A percentile compares a stretch with the other conserved stretches of the same genome.
phyloP scores from a whole-genome alignment of 192 early-diverging fungal species.

The Coemansia sp. region DNA sequence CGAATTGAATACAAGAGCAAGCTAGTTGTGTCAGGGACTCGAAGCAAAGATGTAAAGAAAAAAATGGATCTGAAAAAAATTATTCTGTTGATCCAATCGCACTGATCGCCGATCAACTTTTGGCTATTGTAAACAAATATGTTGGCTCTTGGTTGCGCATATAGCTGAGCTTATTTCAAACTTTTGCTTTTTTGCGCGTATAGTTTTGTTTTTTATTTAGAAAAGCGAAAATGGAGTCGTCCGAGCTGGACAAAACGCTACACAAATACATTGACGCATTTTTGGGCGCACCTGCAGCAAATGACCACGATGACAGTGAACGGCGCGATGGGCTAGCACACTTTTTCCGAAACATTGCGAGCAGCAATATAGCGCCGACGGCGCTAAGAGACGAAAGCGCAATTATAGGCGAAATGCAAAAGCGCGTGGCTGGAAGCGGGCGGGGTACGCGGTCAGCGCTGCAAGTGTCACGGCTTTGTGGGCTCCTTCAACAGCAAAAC shows the following conservation, averaged over 20 bases:
- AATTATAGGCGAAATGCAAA: conserved; percentile 39
- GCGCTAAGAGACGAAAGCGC: conserved; percentile 18
- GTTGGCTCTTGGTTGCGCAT: background rate
- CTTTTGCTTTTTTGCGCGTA: background rate
- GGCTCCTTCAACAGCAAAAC: conserved; percentile 29
- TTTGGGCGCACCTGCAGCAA: conserved; percentile 9
- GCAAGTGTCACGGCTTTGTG: conserved; percentile 26
- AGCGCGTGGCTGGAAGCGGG: conserved; percentile 13
- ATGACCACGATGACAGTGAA: conserved; percentile 19
- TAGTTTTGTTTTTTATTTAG: background rate
- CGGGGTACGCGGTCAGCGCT: conserved; percentile 30
- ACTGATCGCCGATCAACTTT: background rate
- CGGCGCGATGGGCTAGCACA: conserved; percentile 23
- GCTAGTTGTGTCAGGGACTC: background rate
- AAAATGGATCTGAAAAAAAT: background rate
- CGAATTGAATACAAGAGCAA: background rate
- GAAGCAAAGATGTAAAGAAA: background rate
- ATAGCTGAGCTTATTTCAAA: background rate
- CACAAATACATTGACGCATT: conserved; percentile 46
- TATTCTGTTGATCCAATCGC: background rate
- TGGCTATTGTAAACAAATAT: background rate
- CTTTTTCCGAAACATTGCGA: conserved; percentile 38
- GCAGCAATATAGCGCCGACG: conserved; percentile 36
- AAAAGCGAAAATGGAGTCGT: conserved; percentile 5
- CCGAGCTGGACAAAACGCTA: conserved; percentile 39